Evolutionary conservation across 2,329 filamentous ascomycete genomes (phyloP), one percentile per base, ranked within the genome.

Genomic region (Cephalotrichum gorgonifer): DNA sequence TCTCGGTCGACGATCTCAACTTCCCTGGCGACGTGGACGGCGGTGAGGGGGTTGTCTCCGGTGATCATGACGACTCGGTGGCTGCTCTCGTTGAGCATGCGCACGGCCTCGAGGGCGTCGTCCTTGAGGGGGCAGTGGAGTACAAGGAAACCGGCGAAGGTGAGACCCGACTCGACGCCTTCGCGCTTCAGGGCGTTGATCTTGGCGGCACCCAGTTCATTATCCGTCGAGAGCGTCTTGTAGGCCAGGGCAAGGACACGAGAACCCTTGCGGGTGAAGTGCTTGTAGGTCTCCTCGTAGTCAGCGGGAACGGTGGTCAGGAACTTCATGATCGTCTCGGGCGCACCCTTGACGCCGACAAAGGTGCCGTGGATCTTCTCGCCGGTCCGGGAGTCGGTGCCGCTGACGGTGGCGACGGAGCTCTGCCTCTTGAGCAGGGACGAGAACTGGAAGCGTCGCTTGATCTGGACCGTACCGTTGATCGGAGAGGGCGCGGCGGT

Each of bases 11-110:
- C 89, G 64, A 98, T 98, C 64, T 98, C 93, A 25, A 98, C 93
- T 64, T 96, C 85, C 53, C 85, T 83, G 15, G 93, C 93, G 50
- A 98, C 93, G 62, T 98, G 91, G 11, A 95, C 88, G 55, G 93
- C 93, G 38, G 93, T 98, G 47, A 98, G 76, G 12, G 93, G 91
- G 64, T 98, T 98, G 66, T 98, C 93, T 62, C 93, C 93, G 52
- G 93, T 98, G 56, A 98, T 98, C 93, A 98, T 98, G 57, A 98
- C 86, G 43, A 95, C 89, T 58, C 93, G 88, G 66, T 98, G 93
- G 69, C 90, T 97, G 68, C 91, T 97, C 72, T 98, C 93, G 62
- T 96, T 98, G 58, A 98, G 78, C 88, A 97, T 96, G 55, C 86
- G 88, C 38, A 98, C 88, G 35, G 93, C 83, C 64, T 93, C 84